Conservation (phyloP, 2,329 filamentous ascomycete species). For the Penicillium sp. region DNA sequence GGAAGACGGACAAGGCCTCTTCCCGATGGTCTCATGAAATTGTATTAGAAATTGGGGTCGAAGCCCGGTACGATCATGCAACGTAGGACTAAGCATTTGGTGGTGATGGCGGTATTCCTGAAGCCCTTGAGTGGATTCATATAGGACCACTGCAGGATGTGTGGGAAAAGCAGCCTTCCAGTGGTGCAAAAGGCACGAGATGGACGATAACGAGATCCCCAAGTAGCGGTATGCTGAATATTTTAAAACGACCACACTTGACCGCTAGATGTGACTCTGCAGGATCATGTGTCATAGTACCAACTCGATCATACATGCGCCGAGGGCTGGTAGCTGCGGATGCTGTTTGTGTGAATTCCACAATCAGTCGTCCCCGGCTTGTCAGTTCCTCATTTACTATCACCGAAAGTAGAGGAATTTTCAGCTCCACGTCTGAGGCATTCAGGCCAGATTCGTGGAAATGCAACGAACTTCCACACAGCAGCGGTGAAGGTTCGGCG, state of each 20-base stretch:
- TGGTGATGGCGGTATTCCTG: too few species aligned
- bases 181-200: background rate
- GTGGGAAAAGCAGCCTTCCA: background rate
- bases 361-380: slow-evolving; percentile 3
- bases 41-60: too few species aligned
- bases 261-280: slow-evolving; percentile 4
- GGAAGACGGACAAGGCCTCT: slow-evolving; percentile 1
- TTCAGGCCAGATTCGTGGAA: slow-evolving; percentile 7
- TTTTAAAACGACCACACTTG: slow-evolving; percentile 1
- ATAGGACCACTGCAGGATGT: slow-evolving; percentile 9
- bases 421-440: slow-evolving; percentile 4
- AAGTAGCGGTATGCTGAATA: slow-evolving; percentile 8
- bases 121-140: slow-evolving; percentile 7
- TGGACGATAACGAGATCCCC: too few species aligned
- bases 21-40: too few species aligned
- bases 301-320: slow-evolving; percentile 4
- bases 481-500: slow-evolving; percentile 26
- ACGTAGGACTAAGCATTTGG: too few species aligned
- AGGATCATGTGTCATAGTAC: slow-evolving; percentile 7
- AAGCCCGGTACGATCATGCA: too few species aligned
- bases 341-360: slow-evolving; percentile 1
- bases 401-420: background rate
- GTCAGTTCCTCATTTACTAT: too few species aligned
- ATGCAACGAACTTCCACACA: slow-evolving; percentile 2
- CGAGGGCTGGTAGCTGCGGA: slow-evolving; percentile 10